Percentiles rank a stretch among this genome's conserved stretches.
Evolutionary conservation across 805 yeast genomes (phyloP).

Genomic region (Cyberlindnera nakhonratchasimensis): DNA sequence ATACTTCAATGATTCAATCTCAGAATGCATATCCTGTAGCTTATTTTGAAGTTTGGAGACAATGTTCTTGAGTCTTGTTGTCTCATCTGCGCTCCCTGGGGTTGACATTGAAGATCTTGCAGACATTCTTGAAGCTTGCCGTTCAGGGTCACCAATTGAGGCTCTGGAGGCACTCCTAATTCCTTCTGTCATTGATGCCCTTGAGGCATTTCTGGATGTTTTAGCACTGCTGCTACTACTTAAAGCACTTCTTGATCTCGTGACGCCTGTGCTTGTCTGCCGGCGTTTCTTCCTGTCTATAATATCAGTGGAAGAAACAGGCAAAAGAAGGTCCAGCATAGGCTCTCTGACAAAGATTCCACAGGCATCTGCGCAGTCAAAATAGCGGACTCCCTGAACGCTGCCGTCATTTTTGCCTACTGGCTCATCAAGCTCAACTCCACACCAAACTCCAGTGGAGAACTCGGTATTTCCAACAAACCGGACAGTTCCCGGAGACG

Average conservation of each 20-base stretch:
- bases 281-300: slow-evolving; percentile 1
- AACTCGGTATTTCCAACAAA: slow-evolving; percentile 54
- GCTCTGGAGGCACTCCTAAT: neutral
- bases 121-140: neutral
- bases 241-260: too few relatives aligned
- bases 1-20: slow-evolving; percentile 29
- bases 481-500: slow-evolving; percentile 40
- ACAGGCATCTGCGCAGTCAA: slow-evolving; percentile 50
- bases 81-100: slow-evolving; percentile 4
- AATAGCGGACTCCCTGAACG: slow-evolving; percentile 56
- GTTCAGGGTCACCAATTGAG: neutral
- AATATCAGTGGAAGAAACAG: neutral
- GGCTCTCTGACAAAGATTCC: slow-evolving; percentile 51
- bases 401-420: slow-evolving; percentile 81
- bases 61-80: slow-evolving; percentile 27
- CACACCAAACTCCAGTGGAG: slow-evolving; percentile 73
- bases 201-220: slow-evolving; percentile 1
- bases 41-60: slow-evolving; percentile 46
- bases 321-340: slow-evolving; percentile 18
- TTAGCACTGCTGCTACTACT: too few relatives aligned
- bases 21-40: slow-evolving; percentile 32
- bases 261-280: slow-evolving; percentile 5
- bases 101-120: neutral
- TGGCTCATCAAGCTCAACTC: slow-evolving; percentile 73
- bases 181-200: slow-evolving; percentile 1